Evolutionary conservation across 805 yeast genomes (phyloP).

Genomic region (Ogataea nakhonphanomensis): DNA sequence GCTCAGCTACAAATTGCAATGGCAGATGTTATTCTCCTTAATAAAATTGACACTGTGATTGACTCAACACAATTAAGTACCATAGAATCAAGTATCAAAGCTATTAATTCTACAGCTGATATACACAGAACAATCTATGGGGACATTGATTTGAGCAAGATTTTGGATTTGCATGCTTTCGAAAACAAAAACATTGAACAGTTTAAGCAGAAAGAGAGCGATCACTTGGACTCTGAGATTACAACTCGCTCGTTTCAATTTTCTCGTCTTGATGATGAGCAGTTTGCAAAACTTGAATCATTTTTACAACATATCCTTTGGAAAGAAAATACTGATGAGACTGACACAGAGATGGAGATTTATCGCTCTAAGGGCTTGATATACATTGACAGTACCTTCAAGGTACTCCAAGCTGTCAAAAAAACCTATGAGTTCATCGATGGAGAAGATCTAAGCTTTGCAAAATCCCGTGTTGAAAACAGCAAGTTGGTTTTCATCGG

Average conservation of each 20-base stretch:
- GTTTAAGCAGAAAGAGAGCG: constrained; percentile 18
- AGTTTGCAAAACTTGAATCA: constrained; percentile 47
- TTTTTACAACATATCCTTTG: constrained; percentile 74
- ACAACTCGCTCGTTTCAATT: constrained; percentile 52
- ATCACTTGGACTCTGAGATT: constrained; percentile 50
- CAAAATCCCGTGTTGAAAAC: not conserved
- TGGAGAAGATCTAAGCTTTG: constrained; percentile 11
- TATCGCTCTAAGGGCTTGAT: constrained; percentile 82
- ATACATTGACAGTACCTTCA: constrained; percentile 39
- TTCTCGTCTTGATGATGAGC: constrained; percentile 34
- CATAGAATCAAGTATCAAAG: constrained; percentile 36
- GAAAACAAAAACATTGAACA: constrained; percentile 38
- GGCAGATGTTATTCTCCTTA: constrained; percentile 79
- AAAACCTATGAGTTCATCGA: constrained; percentile 82
- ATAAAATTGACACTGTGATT: constrained; percentile 64
- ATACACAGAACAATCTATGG: constrained; percentile 68
- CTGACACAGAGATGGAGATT: constrained; percentile 46
- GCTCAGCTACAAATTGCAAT: constrained; percentile 88
- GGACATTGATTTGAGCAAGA: constrained; percentile 59
- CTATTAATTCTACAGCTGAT: constrained; percentile 69
- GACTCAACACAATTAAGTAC: constrained; percentile 22
- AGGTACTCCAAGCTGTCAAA: constrained; percentile 87
- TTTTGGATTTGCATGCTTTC: constrained; percentile 79
- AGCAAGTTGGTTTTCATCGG: constrained; percentile 33
- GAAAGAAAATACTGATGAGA: constrained; percentile 49